A percentile compares a stretch with the other conserved stretches of the same genome.
Evolutionary conservation across 108 stramenopile species (phyloP).

Genomic region (Nitzschia inconspicua): DNA sequence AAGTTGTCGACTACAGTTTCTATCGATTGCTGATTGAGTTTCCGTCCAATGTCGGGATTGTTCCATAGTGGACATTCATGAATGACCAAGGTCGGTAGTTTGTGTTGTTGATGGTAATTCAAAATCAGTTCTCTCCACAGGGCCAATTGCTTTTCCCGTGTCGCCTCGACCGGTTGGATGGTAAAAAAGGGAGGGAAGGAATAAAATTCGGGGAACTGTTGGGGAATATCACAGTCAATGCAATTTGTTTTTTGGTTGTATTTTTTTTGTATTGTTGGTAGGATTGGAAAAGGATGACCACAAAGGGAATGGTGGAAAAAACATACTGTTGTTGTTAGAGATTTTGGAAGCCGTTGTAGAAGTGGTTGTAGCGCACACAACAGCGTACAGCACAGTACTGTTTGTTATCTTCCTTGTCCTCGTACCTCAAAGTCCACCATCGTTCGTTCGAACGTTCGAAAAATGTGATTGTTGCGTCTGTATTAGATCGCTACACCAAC

Average conservation of each 20-base stretch:
- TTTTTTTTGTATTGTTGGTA: background rate
- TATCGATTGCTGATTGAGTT: constrained; percentile 48
- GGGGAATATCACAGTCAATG: too few relatives aligned
- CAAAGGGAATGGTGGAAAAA: background rate
- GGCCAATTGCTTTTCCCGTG: constrained; percentile 78
- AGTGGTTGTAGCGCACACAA: too few relatives aligned
- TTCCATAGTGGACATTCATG: constrained; percentile 89
- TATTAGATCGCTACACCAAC: too few relatives aligned
- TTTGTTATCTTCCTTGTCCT: too few relatives aligned
- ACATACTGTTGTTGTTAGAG: background rate
- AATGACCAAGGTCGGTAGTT: constrained; percentile 74
- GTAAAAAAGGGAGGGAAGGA: constrained; percentile 90
- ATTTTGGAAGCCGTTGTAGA: background rate
- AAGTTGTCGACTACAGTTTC: constrained; percentile 62
- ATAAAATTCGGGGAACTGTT: constrained; percentile 87
- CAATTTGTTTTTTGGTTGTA: too few relatives aligned
- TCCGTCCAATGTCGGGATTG: constrained; percentile 61
- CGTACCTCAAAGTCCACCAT: too few relatives aligned
- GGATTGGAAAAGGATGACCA: background rate
- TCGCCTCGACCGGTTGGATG: constrained; percentile 76
- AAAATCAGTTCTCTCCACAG: constrained; percentile 85
- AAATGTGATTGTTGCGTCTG: too few relatives aligned
- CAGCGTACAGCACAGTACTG: too few relatives aligned
- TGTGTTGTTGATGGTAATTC: constrained; percentile 69
- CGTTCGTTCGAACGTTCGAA: too few relatives aligned